phyloP scores from a whole-genome alignment of 2,329 filamentous ascomycete species.

The Coniochaeta pulveracea region DNA sequence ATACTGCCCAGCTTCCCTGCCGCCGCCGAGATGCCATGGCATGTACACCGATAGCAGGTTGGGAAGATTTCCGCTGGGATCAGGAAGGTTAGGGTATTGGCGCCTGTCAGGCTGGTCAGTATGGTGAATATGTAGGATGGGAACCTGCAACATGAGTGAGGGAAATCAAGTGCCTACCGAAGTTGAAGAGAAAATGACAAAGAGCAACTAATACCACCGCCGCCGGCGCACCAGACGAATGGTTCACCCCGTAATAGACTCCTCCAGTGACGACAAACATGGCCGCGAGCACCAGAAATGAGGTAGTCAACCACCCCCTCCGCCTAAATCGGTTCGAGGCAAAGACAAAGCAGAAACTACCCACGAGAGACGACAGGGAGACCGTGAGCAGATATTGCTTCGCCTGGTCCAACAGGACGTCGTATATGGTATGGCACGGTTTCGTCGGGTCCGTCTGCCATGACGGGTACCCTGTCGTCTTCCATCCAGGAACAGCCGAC shows the following conservation, averaged over 20 bases:
- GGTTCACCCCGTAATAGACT: slow-evolving; percentile 36
- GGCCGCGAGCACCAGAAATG: slow-evolving; percentile 32
- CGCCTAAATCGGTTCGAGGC: slow-evolving; percentile 35
- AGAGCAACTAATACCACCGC: slow-evolving; percentile 40
- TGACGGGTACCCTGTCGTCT: slow-evolving; percentile 21
- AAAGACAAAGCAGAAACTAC: slow-evolving; percentile 35
- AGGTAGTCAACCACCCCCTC: slow-evolving; percentile 36
- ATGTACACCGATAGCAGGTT: slow-evolving; percentile 50
- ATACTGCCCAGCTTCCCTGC: slow-evolving; percentile 48
- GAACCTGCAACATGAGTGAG: background rate
- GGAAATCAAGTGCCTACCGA: slow-evolving; percentile 26
- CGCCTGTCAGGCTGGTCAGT: slow-evolving; percentile 23
- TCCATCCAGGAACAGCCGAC: slow-evolving; percentile 32
- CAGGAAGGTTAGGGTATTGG: slow-evolving; percentile 52
- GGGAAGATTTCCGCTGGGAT: slow-evolving; percentile 55
- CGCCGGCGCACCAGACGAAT: slow-evolving; percentile 26
- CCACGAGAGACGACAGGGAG: slow-evolving; percentile 37
- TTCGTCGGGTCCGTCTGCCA: slow-evolving; percentile 38
- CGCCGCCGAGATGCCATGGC: slow-evolving; percentile 50
- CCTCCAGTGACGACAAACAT: slow-evolving; percentile 37
- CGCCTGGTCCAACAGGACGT: slow-evolving; percentile 37
- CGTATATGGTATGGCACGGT: slow-evolving; percentile 40
- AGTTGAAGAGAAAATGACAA: slow-evolving; percentile 43
- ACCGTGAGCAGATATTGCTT: slow-evolving; percentile 42
- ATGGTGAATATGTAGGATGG: background rate